Evolutionary conservation across 768 basidiomycete species (phyloP).

Genomic region (Auricularia sp.): DNA sequence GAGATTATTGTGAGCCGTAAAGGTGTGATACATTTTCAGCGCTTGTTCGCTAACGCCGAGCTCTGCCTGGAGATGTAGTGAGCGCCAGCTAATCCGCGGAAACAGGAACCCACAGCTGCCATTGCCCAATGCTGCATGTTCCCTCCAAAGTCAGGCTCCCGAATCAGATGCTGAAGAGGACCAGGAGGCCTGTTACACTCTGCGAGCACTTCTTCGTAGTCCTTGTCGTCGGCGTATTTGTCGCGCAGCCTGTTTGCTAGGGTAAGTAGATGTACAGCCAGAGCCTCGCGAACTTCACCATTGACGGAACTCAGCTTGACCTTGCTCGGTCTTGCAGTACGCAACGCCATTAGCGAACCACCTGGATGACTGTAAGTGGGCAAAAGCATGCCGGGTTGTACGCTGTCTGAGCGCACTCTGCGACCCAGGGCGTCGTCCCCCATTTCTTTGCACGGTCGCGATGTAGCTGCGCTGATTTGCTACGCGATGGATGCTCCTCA

Average conservation of each 20-base stretch:
- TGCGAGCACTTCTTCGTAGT: not conserved
- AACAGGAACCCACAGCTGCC: not conserved
- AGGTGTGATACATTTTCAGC: not conserved
- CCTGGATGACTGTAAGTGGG: not conserved
- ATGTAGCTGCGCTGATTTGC: not conserved
- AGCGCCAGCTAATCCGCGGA: too few relatives aligned
- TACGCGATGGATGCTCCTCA: too few relatives aligned
- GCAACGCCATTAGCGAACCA: not conserved
- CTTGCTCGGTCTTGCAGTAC: not conserved
- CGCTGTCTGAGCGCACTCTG: not conserved
- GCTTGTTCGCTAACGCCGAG: not conserved
- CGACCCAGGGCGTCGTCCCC: not conserved
- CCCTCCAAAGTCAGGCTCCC: not conserved
- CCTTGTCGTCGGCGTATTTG: not conserved
- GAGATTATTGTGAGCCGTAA: not conserved
- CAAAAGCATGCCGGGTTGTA: not conserved
- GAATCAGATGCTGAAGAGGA: not conserved
- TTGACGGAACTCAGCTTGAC: not conserved
- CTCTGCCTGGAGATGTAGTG: too few relatives aligned
- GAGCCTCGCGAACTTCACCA: not conserved
- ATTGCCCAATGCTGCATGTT: not conserved
- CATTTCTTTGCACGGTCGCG: not conserved
- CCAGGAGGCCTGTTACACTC: not conserved
- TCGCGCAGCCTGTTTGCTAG: not conserved
- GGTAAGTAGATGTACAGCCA: not conserved